Evolutionary conservation across 106 monocot genomes (phyloP).

Genomic region (Ottelia alismoides): DNA sequence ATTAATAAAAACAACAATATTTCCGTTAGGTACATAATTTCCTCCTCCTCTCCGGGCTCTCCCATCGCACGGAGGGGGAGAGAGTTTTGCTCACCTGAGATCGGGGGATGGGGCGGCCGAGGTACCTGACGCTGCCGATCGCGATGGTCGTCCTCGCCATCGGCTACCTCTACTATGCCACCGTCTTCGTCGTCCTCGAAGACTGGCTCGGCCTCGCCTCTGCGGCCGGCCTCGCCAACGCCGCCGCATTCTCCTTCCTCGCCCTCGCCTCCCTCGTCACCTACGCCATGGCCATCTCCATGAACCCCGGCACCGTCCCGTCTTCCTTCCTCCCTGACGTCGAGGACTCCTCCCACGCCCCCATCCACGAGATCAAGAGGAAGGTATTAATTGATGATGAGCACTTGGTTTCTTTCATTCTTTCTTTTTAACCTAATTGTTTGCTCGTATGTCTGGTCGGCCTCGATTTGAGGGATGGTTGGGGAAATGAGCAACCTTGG

Average conservation of each 20-base stretch:
- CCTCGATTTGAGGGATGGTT: too few relatives aligned
- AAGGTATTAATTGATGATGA: slow-evolving; percentile 26
- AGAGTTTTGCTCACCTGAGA: too few relatives aligned
- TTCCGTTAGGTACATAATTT: too few relatives aligned
- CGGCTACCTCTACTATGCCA: slow-evolving; percentile 28
- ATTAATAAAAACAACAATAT: too few relatives aligned
- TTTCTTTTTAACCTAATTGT: too few relatives aligned
- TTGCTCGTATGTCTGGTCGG: too few relatives aligned
- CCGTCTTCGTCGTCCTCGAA: slow-evolving; percentile 23
- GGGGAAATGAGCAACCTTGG: too few relatives aligned
- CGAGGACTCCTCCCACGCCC: slow-evolving; percentile 35
- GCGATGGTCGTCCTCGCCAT: slow-evolving; percentile 25
- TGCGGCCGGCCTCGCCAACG: slow-evolving; percentile 28
- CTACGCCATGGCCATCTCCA: slow-evolving; percentile 32
- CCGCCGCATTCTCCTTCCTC: slow-evolving; percentile 28
- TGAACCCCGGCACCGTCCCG: slow-evolving; percentile 53
- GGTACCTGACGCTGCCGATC: slow-evolving; percentile 54
- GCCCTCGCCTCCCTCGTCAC: slow-evolving; percentile 26
- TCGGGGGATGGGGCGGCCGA: slow-evolving; percentile 31
- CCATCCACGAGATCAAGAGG: slow-evolving; percentile 66
- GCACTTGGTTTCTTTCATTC: background rate
- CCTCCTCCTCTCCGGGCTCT: too few relatives aligned
- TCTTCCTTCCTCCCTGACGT: slow-evolving; percentile 39
- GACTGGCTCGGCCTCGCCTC: slow-evolving; percentile 19
- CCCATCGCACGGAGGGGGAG: too few relatives aligned